A percentile compares a stretch with the other conserved stretches of the same genome.
Conservation (phyloP, 352 stramenopile genomes). For the Pythium phragmiticola region DNA sequence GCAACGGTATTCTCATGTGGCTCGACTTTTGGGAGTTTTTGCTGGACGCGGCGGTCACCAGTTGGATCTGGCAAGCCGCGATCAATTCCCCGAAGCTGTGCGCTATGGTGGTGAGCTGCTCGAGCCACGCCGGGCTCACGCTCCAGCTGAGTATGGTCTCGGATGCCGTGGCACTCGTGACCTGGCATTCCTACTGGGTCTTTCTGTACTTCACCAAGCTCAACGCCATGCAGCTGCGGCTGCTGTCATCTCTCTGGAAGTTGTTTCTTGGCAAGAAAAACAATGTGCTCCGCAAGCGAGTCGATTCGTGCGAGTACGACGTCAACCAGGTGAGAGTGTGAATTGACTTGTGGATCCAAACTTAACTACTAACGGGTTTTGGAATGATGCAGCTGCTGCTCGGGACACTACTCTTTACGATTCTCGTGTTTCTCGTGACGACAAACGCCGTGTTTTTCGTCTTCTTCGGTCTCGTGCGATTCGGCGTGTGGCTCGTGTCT, state of each 20-base stretch:
- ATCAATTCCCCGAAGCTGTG: neutral
- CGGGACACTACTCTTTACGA: conserved; percentile 92
- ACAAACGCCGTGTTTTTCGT: conserved; percentile 93
- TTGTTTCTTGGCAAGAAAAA: conserved; percentile 94
- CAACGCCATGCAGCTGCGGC: conserved; percentile 73
- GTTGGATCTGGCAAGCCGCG: conserved; percentile 25
- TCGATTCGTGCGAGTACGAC: conserved; percentile 94
- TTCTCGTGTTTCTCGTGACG: conserved; percentile 92
- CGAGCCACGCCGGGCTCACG: conserved; percentile 51
- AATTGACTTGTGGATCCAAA: no score
- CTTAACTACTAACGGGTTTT: neutral
- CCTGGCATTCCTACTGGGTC: conserved; percentile 87
- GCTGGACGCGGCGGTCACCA: conserved; percentile 24
- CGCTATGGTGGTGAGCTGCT: conserved; percentile 3
- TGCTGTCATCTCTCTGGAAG: conserved; percentile 88
- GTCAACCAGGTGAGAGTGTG: conserved; percentile 61
- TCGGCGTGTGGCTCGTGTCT: conserved; percentile 39
- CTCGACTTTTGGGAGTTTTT: conserved; percentile 73
- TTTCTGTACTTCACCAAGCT: conserved; percentile 86
- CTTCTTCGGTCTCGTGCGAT: conserved; percentile 87
- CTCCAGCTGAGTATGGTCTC: conserved; percentile 67
- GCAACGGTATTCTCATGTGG: conserved; percentile 79
- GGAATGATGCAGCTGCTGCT: conserved; percentile 71
- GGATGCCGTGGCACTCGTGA: conserved; percentile 72
- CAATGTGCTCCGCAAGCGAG: conserved; percentile 90